phyloP scores from a whole-genome alignment of 179 eudicot genomes.

The Silene noctiflora region DNA sequence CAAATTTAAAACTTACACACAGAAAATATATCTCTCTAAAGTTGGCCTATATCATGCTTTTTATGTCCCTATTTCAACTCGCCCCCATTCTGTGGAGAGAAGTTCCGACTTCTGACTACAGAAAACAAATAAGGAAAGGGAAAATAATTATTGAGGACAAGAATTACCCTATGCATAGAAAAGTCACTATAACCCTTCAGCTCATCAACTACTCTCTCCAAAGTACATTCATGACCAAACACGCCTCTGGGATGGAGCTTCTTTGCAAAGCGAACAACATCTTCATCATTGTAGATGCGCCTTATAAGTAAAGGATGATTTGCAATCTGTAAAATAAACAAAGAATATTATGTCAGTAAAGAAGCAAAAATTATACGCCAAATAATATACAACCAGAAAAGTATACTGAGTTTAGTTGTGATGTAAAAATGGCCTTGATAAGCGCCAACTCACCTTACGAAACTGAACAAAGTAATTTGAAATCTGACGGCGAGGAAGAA shows the following conservation, averaged over 20 bases:
- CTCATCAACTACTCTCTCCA: slow-evolving; percentile 88
- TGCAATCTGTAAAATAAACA: slow-evolving; percentile 62
- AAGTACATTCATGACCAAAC: slow-evolving; percentile 88
- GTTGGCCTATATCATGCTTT: not conserved
- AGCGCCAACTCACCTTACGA: slow-evolving; percentile 61
- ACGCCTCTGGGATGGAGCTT: slow-evolving; percentile 77
- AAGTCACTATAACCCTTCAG: slow-evolving; percentile 87
- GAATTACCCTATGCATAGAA: slow-evolving; percentile 74
- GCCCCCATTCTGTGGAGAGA: not conserved
- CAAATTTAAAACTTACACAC: not conserved
- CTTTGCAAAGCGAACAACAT: slow-evolving; percentile 72
- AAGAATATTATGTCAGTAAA: slow-evolving; percentile 13
- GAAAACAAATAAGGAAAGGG: not conserved
- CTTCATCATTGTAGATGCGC: slow-evolving; percentile 70
- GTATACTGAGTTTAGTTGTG: not conserved
- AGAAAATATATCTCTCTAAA: not conserved
- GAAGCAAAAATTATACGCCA: not conserved
- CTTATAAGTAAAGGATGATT: slow-evolving; percentile 95
- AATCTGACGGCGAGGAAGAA: slow-evolving; percentile 87
- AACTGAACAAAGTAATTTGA: slow-evolving; percentile 93
- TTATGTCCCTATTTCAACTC: not conserved
- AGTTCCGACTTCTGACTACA: not conserved
- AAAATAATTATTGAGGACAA: slow-evolving; percentile 11
- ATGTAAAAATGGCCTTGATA: not conserved
- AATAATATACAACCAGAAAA: not conserved